A percentile compares a stretch with the other conserved stretches of the same genome.
Evolutionary conservation across 1,284 basidiomycete species (phyloP).

Genomic region (Ceratobasidium sp.): DNA sequence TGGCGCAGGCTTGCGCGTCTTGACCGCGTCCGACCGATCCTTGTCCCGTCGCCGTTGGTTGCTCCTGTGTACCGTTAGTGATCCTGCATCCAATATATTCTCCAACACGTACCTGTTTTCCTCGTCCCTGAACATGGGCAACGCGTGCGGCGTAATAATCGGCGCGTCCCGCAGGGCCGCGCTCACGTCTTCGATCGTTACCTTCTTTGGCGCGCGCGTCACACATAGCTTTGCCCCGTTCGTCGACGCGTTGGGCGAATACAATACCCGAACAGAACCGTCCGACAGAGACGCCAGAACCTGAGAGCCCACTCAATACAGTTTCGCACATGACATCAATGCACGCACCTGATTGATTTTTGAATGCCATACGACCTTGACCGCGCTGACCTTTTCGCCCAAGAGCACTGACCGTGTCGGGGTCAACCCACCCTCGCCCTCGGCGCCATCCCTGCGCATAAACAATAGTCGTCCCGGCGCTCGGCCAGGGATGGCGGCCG

Average conservation of each 20-base stretch:
- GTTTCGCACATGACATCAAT: too few species aligned
- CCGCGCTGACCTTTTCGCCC: slow-evolving; percentile 79
- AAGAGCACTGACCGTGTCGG: slow-evolving; percentile 56
- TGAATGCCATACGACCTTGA: slow-evolving; percentile 93
- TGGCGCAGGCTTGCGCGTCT: slow-evolving; percentile 89
- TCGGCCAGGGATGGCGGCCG: slow-evolving; percentile 69
- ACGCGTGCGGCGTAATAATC: slow-evolving; percentile 89
- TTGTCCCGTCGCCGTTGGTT: slow-evolving; percentile 88
- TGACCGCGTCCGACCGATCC: slow-evolving; percentile 86
- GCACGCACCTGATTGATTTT: slow-evolving; percentile 90
- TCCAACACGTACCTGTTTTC: slow-evolving; percentile 59
- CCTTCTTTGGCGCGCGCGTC: slow-evolving; percentile 76
- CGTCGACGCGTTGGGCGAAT: slow-evolving; percentile 85
- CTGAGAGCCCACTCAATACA: slow-evolving; percentile 55
- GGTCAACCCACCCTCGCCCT: slow-evolving; percentile 56
- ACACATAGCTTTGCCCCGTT: slow-evolving; percentile 92
- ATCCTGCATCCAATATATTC: slow-evolving; percentile 51
- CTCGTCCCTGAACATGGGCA: slow-evolving; percentile 89
- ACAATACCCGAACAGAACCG: slow-evolving; percentile 88
- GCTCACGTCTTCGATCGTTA: slow-evolving; percentile 84
- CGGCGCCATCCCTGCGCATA: slow-evolving; percentile 73
- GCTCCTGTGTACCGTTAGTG: slow-evolving; percentile 57
- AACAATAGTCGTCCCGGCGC: slow-evolving; percentile 76
- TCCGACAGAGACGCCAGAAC: slow-evolving; percentile 89
- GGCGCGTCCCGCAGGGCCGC: slow-evolving; percentile 79